Percentiles rank a stretch among this genome's conserved stretches.
Conservation (phyloP, 2,329 filamentous ascomycete species). For the Sodiomyces alkalinus region DNA sequence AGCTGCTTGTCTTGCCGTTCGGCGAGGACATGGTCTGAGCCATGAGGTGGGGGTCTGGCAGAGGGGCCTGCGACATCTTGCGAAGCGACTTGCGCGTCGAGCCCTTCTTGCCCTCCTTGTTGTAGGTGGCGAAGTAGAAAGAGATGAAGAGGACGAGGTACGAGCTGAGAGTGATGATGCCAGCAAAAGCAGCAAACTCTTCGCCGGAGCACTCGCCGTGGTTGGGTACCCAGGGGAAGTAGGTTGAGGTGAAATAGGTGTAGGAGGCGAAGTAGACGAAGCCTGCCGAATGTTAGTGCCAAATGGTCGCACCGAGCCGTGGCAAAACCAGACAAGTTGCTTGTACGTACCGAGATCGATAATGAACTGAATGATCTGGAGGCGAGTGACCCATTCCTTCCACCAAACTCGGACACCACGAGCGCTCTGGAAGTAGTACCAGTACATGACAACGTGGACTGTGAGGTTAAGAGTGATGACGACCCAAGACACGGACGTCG, state of each 20-base stretch:
- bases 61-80: conserved; percentile 47
- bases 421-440: conserved; percentile 99
- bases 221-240: conserved; percentile 77
- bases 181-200: conserved; percentile 88
- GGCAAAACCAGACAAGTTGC: conserved; percentile 9
- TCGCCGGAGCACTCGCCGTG: conserved; percentile 80
- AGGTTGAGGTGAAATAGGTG: conserved; percentile 90
- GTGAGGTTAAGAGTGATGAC: conserved; percentile 82
- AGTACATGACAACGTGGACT: conserved; percentile 99
- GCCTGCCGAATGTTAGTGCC: conserved; percentile 31
- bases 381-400: conserved; percentile 98
- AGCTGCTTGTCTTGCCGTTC: conserved; percentile 37
- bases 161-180: conserved; percentile 81
- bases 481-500: conserved; percentile 90
- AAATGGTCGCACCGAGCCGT: no score
- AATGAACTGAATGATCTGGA: conserved; percentile 94
- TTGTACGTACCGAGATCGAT: conserved; percentile 71
- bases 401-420: conserved; percentile 95
- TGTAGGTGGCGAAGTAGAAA: conserved; percentile 96
- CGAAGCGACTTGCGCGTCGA: conserved; percentile 63
- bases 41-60: conserved; percentile 72
- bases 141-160: conserved; percentile 98
- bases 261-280: conserved; percentile 99
- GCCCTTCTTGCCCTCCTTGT: conserved; percentile 58
- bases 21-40: conserved; percentile 30